These are phyloP conservation scores for Melaleuca alternifolia DNA, from an alignment of 345 rosid genomes.

Conservation along the genomic window DNA sequence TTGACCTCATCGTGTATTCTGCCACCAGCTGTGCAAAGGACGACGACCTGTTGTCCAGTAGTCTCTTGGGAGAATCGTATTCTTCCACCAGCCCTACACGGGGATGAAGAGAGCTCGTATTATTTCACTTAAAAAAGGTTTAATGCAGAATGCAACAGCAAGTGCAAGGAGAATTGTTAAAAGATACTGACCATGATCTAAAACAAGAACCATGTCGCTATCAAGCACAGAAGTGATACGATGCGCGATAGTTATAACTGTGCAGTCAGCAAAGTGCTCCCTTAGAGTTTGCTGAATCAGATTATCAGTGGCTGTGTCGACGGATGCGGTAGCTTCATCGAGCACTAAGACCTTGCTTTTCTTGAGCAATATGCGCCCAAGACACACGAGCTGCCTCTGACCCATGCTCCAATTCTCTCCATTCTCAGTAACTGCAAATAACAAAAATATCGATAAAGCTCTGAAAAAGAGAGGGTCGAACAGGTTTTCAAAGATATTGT, in stretches of 20 bases:
- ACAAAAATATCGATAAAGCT: background rate
- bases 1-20: constrained; percentile 59
- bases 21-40: constrained; percentile 70
- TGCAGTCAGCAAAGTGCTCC: constrained; percentile 51
- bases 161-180: background rate
- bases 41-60: constrained; percentile 55
- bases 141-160: background rate
- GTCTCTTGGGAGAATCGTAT: background rate
- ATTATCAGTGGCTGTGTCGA: constrained; percentile 76
- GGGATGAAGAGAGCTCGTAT: background rate
- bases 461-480: background rate
- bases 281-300: constrained; percentile 66
- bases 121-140: background rate
- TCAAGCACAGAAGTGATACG: constrained; percentile 77
- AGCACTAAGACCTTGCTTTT: constrained; percentile 73
- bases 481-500: too few species aligned
- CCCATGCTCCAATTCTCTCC: constrained; percentile 98
- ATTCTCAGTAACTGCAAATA: constrained; percentile 47
- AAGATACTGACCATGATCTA: constrained; percentile 22
- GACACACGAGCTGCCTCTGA: constrained; percentile 77
- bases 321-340: constrained; percentile 90
- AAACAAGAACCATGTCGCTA: constrained; percentile 68
- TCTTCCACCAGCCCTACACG: background rate
- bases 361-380: constrained; percentile 74
- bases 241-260: constrained; percentile 74